Evolutionary conservation across 306 rosid genomes (phyloP), one percentile per base, ranked within the genome.

Genomic region (Carpinus viminea): DNA sequence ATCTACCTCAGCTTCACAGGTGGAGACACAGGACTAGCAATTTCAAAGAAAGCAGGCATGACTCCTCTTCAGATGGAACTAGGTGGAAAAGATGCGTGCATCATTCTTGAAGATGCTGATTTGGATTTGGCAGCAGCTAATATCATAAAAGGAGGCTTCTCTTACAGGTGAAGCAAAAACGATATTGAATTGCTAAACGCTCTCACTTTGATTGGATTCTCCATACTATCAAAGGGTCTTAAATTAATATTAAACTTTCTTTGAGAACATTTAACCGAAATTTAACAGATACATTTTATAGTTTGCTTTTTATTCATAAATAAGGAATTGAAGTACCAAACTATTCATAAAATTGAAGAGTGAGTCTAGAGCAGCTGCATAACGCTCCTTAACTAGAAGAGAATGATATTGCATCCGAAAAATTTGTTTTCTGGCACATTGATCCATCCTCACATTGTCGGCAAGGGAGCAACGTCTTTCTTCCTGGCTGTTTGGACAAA

Each of bases 41-140:
- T 96, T 74, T 96, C 99, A 5, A 96, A 96, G 86, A 96, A 96
- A 89, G 93, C 99, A 1, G 91, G 96, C 60, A 96, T 96, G 99
- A 82, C 91, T 64, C 98, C 99, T 65, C 90, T 96, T 62, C 99
- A 96, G 80, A 96, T 96, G 99, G 99, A 96, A 78, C 80, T 96
- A 79, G 99, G 99, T 76, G 99, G 99, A 73, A 96, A 96, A 89
- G 99, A 96, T 85, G 99, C 99, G 16, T 96, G 99, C 90, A 96
- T 96, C 85, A 93, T 96, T 61, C 99, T 96, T 24, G 98, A 96
- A 84, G 99, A 96, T 78, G 98, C 98, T 20, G 99, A 93, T 76
- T 89, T 96, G 5, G 99, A 96, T 83, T 87, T 96, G 91, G 99
- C 87, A 52, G 97, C 99, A 4, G 88, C 88, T 38, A 91, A 93